A percentile compares a stretch with the other conserved stretches of the same genome.
phyloP scores from a whole-genome alignment of 2,329 filamentous ascomycete genomes.

The Zopfia rhizophila region DNA sequence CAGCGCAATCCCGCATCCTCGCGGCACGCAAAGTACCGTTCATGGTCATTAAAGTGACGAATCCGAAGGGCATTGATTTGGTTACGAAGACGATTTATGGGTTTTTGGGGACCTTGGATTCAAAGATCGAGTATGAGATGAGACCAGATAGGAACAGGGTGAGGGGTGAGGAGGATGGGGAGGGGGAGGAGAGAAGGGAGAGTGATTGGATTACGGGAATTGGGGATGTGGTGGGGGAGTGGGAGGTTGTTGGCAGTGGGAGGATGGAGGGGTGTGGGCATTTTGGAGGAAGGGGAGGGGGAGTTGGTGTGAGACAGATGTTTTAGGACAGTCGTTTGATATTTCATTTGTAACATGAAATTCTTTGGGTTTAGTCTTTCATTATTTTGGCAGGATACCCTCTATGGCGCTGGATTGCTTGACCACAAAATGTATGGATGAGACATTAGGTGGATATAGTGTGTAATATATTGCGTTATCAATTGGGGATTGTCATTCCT shows the following conservation, averaged over 20 bases:
- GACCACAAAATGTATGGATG: no score
- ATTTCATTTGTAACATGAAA: no score
- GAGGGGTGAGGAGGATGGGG: slow-evolving; percentile 5
- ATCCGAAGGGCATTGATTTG: slow-evolving; percentile 59
- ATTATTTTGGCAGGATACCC: no score
- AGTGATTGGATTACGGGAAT: slow-evolving; percentile 40
- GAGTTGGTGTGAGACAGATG: slow-evolving; percentile 10
- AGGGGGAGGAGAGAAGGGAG: slow-evolving; percentile 10
- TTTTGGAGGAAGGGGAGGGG: slow-evolving; percentile 11
- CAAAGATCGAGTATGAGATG: slow-evolving; percentile 70
- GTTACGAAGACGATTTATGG: slow-evolving; percentile 68
- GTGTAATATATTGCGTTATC: no score
- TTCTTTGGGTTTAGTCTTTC: no score
- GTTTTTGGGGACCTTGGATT: slow-evolving; percentile 70
- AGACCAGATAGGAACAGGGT: slow-evolving; percentile 58
- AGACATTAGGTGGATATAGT: no score
- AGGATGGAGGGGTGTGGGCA: slow-evolving; percentile 17
- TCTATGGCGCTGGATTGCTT: no score
- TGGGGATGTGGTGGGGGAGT: slow-evolving; percentile 34
- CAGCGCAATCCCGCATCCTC: slow-evolving; percentile 73
- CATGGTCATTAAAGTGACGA: slow-evolving; percentile 67
- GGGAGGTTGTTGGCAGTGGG: slow-evolving; percentile 16
- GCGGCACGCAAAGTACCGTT: slow-evolving; percentile 64
- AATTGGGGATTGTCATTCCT: no score
- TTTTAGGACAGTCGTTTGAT: no score